Conservation (phyloP, 495 filamentous ascomycete species). For the Penicillium nucicola region DNA sequence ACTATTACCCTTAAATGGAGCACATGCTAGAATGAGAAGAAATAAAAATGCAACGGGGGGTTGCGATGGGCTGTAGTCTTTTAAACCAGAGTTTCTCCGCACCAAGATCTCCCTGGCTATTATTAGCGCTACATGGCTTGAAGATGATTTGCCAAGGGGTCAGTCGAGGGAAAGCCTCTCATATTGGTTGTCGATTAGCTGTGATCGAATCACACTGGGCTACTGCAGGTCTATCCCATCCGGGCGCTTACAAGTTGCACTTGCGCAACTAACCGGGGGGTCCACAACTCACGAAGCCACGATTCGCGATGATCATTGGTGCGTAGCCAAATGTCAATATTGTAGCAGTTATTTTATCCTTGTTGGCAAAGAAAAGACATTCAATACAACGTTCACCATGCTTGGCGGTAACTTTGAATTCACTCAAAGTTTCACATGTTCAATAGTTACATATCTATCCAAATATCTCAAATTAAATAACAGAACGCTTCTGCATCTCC, state of each 20-base stretch:
- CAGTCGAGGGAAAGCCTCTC: neutral
- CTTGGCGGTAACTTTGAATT: too few species aligned
- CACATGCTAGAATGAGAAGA: neutral
- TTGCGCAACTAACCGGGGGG: slow-evolving; percentile 7
- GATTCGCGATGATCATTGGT: too few species aligned
- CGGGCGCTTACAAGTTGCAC: slow-evolving; percentile 15
- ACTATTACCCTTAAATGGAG: neutral
- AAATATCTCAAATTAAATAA: too few species aligned
- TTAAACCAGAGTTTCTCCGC: slow-evolving; percentile 6
- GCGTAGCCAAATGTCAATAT: too few species aligned
- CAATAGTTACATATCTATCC: too few species aligned
- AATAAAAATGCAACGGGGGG: neutral
- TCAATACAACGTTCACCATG: too few species aligned
- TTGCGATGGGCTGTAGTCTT: neutral
- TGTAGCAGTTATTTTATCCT: too few species aligned
- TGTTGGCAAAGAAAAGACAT: too few species aligned
- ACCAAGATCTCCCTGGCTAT: slow-evolving; percentile 8
- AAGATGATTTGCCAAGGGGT: neutral
- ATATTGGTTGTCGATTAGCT: slow-evolving; percentile 7
- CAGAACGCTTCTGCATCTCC: neutral
- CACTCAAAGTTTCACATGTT: too few species aligned
- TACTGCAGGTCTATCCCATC: slow-evolving; percentile 23
- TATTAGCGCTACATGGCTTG: slow-evolving; percentile 8
- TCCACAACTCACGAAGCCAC: too few species aligned
- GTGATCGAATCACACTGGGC: slow-evolving; percentile 16